These are phyloP conservation scores for Pelargonium myrrhifolium DNA, from an alignment of 441 rosid genomes.

Conservation along the genomic window DNA sequence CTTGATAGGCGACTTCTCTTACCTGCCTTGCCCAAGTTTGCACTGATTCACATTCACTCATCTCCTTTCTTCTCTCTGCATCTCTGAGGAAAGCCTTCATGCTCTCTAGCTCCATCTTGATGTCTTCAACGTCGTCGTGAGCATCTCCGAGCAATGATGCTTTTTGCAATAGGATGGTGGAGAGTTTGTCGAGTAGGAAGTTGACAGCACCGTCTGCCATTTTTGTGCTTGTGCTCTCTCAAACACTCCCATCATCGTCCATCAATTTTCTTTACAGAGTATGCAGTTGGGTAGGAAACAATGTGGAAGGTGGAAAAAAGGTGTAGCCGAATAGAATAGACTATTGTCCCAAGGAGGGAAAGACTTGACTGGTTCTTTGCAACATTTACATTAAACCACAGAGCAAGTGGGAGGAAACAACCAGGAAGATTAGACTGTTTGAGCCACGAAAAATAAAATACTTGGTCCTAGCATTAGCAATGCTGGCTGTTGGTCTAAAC, in stretches of 20 bases:
- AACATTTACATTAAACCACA: too few species aligned
- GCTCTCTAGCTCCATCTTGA: constrained; percentile 5
- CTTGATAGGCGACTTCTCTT: not conserved
- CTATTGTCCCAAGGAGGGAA: too few species aligned
- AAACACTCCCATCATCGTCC: not conserved
- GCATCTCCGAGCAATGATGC: constrained; percentile 3
- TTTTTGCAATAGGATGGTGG: not conserved
- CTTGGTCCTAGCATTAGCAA: too few species aligned
- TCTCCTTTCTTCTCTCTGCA: constrained; percentile 4
- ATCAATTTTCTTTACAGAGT: not conserved
- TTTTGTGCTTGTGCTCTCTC: not conserved
- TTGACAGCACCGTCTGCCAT: constrained; percentile 7
- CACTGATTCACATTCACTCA: not conserved
- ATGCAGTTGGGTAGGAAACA: not conserved
- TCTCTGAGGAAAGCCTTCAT: constrained; percentile 1
- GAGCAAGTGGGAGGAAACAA: too few species aligned
- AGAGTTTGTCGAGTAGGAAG: constrained; percentile 1
- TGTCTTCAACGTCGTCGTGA: not conserved
- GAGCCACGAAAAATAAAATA: too few species aligned
- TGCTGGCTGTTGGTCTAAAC: too few species aligned
- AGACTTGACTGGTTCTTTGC: too few species aligned
- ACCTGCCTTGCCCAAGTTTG: constrained; percentile 5
- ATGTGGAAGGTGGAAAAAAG: not conserved
- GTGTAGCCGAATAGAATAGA: too few species aligned
- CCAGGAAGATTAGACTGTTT: too few species aligned